Base-by-base conservation (phyloP, 345 rosid species). In the Isatis tinctoria region DNA sequence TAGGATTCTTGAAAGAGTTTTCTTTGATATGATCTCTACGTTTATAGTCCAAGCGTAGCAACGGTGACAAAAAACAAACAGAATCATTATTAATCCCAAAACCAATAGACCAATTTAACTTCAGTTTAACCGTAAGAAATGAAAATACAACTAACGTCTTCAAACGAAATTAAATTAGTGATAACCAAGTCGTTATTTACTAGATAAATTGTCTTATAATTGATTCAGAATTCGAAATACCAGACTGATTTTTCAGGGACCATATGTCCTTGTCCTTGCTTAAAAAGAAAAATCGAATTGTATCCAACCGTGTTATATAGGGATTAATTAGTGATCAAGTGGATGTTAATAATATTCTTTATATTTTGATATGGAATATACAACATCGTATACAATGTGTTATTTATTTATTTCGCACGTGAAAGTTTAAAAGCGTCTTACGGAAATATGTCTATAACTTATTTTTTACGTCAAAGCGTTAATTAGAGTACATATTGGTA, bases 391-490 rank as follows among this genome's bases (percentile, higher is more conserved):
- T 45, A 10, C 28, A 27, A 26, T 26, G 45, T 53, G 10, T 53
- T 12, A 12, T n/a, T 7, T 3, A 26, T 48, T 60, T 47, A 24
- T 48, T 28, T 47, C 0, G 45, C 49, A 60, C 41, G 67, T 36
- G 68, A 49, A 10, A 33, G 32, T 7, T n/a, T 9, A 33, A 59
- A 45, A 33, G 36, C 67, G 33, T 69, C 33, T 56, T 13, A 13
- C 8, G 58, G 12, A 6, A 43, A 44, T 20, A 44, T 44, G 24
- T 35, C 13, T 24, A 48, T 18, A 48, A 48, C 30, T 56, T 45
- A 36, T 66, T 65, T 36, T 57, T 65, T 45, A 57, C 24, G 41
- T 33, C 52, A 74, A 74, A 74, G 49, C 67, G 26, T 47, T 48
- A 17, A 18, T 5, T 17, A 37, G 28, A 65, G 67, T 58, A 66